Evolutionary conservation across 495 filamentous ascomycete species (phyloP).

Genomic region (Lepraria neglecta): DNA sequence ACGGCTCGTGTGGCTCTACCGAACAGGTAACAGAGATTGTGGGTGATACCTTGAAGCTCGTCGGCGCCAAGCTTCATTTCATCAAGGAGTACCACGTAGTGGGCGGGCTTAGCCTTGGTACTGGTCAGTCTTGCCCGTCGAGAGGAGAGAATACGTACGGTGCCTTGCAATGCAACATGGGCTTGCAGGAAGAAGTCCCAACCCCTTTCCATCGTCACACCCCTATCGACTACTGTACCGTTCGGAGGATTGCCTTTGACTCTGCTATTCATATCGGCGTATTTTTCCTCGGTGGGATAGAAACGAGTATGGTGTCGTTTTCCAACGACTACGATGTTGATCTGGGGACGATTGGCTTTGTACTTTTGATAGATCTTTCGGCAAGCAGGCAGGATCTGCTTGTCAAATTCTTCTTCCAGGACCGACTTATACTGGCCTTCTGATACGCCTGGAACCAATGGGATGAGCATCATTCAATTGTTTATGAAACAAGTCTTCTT

Average conservation of each 20-base stretch:
- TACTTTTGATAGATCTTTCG: conserved; percentile 42
- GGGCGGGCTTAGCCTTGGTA: conserved; percentile 46
- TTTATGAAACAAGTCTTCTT: background rate
- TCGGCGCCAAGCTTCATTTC: conserved; percentile 50
- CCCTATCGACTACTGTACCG: conserved; percentile 82
- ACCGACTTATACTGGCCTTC: conserved; percentile 73
- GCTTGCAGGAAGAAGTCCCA: conserved; percentile 91
- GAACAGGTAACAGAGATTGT: conserved; percentile 68
- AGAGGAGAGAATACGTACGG: conserved; percentile 35
- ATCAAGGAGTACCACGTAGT: conserved; percentile 72
- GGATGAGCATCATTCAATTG: background rate
- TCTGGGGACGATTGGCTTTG: conserved; percentile 40
- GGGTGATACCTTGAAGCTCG: conserved; percentile 50
- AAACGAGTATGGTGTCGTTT: conserved; percentile 92
- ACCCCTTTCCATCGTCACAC: conserved; percentile 65
- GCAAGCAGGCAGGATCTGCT: conserved; percentile 57
- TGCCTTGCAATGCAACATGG: conserved; percentile 78
- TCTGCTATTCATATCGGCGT: conserved; percentile 39
- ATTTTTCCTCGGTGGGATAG: conserved; percentile 49
- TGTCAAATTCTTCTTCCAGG: conserved; percentile 46
- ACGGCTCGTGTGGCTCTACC: conserved; percentile 73
- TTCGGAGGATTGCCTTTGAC: conserved; percentile 57
- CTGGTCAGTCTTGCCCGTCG: background rate
- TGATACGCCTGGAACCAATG: conserved; percentile 45
- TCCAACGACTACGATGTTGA: conserved; percentile 49